Base-by-base conservation (phyloP, 1,139 yeast species). In the Taphrina communis region DNA sequence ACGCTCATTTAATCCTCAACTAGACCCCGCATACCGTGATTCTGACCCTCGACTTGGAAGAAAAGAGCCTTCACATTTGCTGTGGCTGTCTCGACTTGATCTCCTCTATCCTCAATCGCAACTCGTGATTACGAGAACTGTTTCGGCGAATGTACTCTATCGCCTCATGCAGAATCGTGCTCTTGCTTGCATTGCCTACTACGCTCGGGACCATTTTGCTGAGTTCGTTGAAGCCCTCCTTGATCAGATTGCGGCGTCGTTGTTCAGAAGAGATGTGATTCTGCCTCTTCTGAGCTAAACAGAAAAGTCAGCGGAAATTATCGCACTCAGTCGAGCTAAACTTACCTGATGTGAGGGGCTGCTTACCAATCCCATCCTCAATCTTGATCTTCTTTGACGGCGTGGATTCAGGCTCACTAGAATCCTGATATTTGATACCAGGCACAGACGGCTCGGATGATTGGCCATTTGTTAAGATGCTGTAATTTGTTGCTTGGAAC, bases 191-290 rank as follows among this genome's bases (percentile, higher is more conserved):
- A 38, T 71, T 65, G 38, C 70, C 75, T 1, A 74, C 71, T 42
- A 77, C 73, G 17, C 71, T 68, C 1, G 82, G 83, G 3, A 81
- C 80, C 58, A 80, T 72, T 6, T 74, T 71, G 66, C 80, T 77
- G 75, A 81, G 75, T 62, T 77, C 78, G 21, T 77, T 77, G 70
- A 80, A 80, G 58, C 78, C 77, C 56, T 74, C 74, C 77, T 89
- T 89, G 76, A 93, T 90, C 73, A 84, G 78, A 72, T 86, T 87
- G 59, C 97, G 82, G 69, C 97, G 83, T 74, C 85, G 85, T 77
- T 90, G 91, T 77, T 90, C 97, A 66, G 90, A 86, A 63, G 85
- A 82, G 7, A 89, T 86, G 76, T 90, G 97, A 75, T 88, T 88
- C 68, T 82, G 76, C 69, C 94, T 82, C 75, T 88, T 88, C 75